These are phyloP conservation scores for Pestalotiopsis sp. DNA, from an alignment of 2,329 filamentous ascomycete genomes.

Conservation along the genomic window DNA sequence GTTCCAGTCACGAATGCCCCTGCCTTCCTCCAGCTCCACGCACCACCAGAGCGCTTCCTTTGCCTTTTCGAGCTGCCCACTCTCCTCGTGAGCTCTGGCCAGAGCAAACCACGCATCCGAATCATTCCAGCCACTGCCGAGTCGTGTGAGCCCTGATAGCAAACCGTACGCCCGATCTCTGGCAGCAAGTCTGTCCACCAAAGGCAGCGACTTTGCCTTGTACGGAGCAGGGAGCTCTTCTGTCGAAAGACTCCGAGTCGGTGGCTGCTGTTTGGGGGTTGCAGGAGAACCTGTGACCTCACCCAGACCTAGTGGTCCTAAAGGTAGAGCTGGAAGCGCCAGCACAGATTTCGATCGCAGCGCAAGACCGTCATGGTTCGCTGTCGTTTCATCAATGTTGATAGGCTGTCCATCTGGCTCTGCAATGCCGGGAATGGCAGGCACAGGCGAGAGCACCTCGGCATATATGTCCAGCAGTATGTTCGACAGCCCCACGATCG, in stretches of 20 bases:
- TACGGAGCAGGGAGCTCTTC: constrained; percentile 53
- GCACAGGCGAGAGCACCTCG: constrained; percentile 64
- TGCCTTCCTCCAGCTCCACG: constrained; percentile 87
- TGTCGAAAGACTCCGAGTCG: constrained; percentile 25
- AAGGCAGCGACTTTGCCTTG: constrained; percentile 65
- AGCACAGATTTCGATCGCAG: constrained; percentile 10
- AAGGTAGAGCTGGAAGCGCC: constrained; percentile 36
- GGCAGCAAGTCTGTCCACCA: constrained; percentile 82
- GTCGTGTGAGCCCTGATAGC: constrained; percentile 79
- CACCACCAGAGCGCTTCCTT: constrained; percentile 98
- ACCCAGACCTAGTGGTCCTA: constrained; percentile 50
- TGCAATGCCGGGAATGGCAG: constrained; percentile 51
- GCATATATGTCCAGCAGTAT: constrained; percentile 86
- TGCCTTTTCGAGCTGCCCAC: constrained; percentile 82
- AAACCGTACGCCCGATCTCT: constrained; percentile 87
- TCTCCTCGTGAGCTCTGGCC: constrained; percentile 84
- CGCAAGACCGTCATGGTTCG: constrained; percentile 11
- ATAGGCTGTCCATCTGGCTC: constrained; percentile 32
- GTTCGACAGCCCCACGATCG: constrained; percentile 81
- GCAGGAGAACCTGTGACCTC: constrained; percentile 14
- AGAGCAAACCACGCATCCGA: constrained; percentile 93
- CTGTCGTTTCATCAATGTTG: constrained; percentile 12
- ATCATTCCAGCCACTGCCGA: constrained; percentile 86
- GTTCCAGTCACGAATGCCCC: constrained; percentile 78
- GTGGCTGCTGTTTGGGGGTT: constrained; percentile 18